A percentile compares a stretch with the other conserved stretches of the same genome.
These are phyloP conservation scores for Pseudocohnilembus persalinus DNA, from an alignment of 169 alveolate genomes.

Conservation along the genomic window DNA sequence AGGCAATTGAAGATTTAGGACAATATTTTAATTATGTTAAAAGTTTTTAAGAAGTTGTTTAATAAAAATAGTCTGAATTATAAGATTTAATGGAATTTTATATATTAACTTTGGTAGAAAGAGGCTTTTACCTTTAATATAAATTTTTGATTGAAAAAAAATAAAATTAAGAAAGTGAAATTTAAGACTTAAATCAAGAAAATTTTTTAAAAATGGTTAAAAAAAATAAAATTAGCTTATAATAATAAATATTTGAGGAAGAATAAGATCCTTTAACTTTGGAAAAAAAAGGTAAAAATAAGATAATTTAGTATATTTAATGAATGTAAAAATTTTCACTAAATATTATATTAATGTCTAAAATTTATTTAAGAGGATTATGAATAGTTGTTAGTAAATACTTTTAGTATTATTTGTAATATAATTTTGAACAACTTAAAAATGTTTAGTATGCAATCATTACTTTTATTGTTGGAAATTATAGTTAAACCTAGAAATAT, in stretches of 20 bases:
- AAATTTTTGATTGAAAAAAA: no score
- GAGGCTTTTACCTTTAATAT: not conserved
- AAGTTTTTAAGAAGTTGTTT: not conserved
- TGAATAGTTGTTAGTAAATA: not conserved
- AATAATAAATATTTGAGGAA: no score
- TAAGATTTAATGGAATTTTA: not conserved
- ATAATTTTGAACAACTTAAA: no score
- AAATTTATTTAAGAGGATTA: no score
- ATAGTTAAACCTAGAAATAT: no score
- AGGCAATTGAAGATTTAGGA: not conserved
- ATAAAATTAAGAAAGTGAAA: no score
- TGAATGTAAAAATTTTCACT: not conserved
- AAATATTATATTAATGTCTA: no score
- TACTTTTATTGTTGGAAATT: not conserved
- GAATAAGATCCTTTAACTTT: no score
- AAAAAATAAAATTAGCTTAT: not conserved
- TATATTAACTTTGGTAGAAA: not conserved
- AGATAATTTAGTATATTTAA: no score
- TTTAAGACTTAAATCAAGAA: not conserved
- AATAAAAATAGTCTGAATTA: not conserved
- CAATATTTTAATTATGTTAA: not conserved
- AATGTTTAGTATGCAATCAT: not conserved
- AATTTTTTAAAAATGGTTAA: not conserved
- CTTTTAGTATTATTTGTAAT: not conserved
- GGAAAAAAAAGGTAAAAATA: no score